Evolutionary conservation across 225 moss, liverwort and hornwort species (phyloP), one percentile per base, ranked within the genome.

Genomic region (Pleurozium schreberi): DNA sequence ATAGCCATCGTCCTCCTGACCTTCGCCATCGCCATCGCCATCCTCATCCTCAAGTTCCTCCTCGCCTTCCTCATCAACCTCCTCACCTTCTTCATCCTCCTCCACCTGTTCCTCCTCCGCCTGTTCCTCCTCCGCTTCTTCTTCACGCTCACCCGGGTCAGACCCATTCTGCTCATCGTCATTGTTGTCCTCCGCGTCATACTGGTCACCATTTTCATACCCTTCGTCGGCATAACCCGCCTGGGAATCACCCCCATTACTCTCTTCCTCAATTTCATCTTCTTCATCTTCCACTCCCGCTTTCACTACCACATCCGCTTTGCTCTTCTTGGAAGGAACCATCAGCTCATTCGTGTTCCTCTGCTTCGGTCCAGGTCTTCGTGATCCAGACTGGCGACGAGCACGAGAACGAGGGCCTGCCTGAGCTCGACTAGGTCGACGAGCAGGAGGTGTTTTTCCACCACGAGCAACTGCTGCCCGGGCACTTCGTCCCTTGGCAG

Each of bases 281-380:
- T 94, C 95, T 14, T 94, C 95, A 53, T 95, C 92, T 62, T 93
- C 71, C 8, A 89, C 58, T 66, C 49, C 91, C 21, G 88, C 68
- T 82, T 92, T 88, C 68, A 75, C 83, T 73, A 45, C 73, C 26
- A 63, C 68, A 40, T 68, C 79, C 13, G 83, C 33, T 64, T 84
- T 85, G 68, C 47, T 86, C 83, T 86, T 94, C 88, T 88, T 93
- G 28, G 92, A 83, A 28, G 94, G 92, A 22, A 93, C 87, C 94
- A 95, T 93, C 9, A 95, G 90, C 75, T 95, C 96, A 81, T 95
- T 96, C 8, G 95, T 95, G 84, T 95, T 95, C 81, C 94, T 92
- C 88, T 96, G 94, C 84, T 98, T 96, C 64, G 85, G 95, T 42
- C 92, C 93, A 73, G 90, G 84, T 81, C 87, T 91, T 60, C 92